A percentile compares a stretch with the other conserved stretches of the same genome.
Conservation (phyloP, 2,329 filamentous ascomycete genomes). For the Chrysoporthe deuterocubensis region DNA sequence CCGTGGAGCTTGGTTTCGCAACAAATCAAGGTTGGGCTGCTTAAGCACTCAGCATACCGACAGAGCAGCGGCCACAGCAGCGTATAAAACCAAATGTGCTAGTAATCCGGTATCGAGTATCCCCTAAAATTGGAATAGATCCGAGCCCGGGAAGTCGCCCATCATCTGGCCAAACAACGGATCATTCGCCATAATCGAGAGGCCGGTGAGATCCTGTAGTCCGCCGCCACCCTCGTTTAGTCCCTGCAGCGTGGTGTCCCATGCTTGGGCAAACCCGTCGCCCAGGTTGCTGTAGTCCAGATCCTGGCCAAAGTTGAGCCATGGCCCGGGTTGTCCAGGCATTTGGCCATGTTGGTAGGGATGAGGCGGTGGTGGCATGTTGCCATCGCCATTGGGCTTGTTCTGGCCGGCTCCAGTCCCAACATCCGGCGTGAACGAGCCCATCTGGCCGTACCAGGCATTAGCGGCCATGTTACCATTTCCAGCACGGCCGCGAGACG, state of each 20-base stretch:
- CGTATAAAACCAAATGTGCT: constrained; percentile 1
- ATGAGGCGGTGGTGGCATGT: constrained; percentile 27
- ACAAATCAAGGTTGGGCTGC: neutral
- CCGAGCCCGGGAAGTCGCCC: constrained; percentile 21
- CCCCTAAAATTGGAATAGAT: constrained; percentile 21
- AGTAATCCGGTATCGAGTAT: neutral
- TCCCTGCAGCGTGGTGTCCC: constrained; percentile 47
- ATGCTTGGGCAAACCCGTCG: constrained; percentile 48
- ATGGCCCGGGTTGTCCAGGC: constrained; percentile 34
- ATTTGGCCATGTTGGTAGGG: constrained; percentile 30
- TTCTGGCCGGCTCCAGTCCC: constrained; percentile 5
- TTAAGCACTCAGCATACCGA: neutral
- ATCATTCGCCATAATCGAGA: constrained; percentile 30
- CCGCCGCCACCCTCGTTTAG: constrained; percentile 37
- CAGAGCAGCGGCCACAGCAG: neutral
- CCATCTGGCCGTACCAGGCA: constrained; percentile 16
- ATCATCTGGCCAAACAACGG: constrained; percentile 18
- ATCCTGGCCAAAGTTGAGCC: constrained; percentile 38
- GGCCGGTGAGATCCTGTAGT: constrained; percentile 24
- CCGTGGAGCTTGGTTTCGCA: neutral
- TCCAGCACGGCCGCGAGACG: constrained; percentile 5
- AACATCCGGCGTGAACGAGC: neutral
- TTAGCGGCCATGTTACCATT: constrained; percentile 22
- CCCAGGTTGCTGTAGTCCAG: constrained; percentile 43
- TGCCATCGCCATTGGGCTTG: constrained; percentile 23